Evolutionary conservation across 2,329 filamentous ascomycete genomes (phyloP), one percentile per base, ranked within the genome.

Genomic region (Epichloe coenophiala): DNA sequence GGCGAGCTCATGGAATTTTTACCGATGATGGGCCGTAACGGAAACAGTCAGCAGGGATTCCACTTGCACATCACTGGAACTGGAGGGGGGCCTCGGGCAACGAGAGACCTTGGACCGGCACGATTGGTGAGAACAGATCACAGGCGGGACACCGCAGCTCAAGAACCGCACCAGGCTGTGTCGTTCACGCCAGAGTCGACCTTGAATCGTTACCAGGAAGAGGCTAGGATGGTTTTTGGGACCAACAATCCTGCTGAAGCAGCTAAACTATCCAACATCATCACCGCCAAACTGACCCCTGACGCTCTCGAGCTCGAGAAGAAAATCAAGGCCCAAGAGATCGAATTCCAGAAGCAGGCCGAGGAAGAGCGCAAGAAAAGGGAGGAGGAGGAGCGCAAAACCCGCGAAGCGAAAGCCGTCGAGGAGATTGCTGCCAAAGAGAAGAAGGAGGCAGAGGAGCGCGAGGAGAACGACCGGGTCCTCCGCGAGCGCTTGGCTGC

Each of bases 141-240:
- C 39, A 73, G 77, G 23, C 70, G 75, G 12, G 75, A 77, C 21
- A 58, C 56, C 17, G 58, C 67, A 38, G 65, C 70, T 56, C 68
- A 76, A 59, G 84, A 87, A 51, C 84, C 84, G 12, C 73, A 79
- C n/a, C 83, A 86, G 58, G 84, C 88, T 12, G 83, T 90, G 27
- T 72, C 81, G 3, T 97, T 97, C 64, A 71, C 75, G 19, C 75
- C 88, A 8, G 78, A 81, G 38, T 74, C 79, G 8, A 97, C 93
- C 1, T 72, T 77, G 50, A 75, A 77, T 49, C 83, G 93, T 54
- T 98, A 94, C 84, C 80, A 86, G 61, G 88, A 96, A 61, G 94
- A 97, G 65, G 84, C 89, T 8, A 83, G 84, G 55, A 82, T 98
- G 65, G 75, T 97, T 1, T 97, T 93, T 65, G 86, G 86, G 27